A percentile compares a stretch with the other conserved stretches of the same genome.
Conservation (phyloP, 805 yeast genomes). For the Nakazawaea populi region DNA sequence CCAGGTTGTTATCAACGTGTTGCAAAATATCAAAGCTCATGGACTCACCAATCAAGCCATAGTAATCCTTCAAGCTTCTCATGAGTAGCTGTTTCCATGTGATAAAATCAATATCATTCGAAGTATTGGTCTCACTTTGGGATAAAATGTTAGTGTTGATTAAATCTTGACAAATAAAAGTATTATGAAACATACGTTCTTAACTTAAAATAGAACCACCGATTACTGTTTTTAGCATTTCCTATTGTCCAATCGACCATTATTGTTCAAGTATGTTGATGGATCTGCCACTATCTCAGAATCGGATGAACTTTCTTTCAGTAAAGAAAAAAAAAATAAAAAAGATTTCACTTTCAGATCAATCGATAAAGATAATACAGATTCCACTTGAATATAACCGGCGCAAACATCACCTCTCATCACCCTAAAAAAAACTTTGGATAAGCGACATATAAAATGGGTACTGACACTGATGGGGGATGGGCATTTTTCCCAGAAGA, state of each 20-base stretch:
- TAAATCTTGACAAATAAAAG: neutral
- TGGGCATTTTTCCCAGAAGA: conserved; percentile 9
- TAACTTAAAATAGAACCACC: conserved; percentile 16
- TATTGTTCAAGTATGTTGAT: too few species aligned
- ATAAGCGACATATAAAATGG: neutral
- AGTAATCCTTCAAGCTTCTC: conserved; percentile 13
- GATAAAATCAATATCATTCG: conserved; percentile 10
- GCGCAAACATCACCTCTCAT: too few species aligned
- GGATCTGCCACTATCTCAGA: too few species aligned
- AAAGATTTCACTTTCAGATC: too few species aligned
- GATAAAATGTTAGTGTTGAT: conserved; percentile 8
- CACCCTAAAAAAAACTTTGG: too few species aligned
- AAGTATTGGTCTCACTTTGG: conserved; percentile 10
- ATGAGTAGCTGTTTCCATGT: conserved; percentile 18
- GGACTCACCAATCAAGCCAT: conserved; percentile 19
- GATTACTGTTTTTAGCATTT: neutral
- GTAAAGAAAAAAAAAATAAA: too few species aligned
- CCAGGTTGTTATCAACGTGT: neutral
- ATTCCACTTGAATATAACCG: too few species aligned
- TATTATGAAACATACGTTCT: conserved; percentile 13
- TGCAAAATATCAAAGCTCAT: conserved; percentile 16
- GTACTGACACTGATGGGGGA: neutral
- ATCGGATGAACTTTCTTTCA: too few species aligned
- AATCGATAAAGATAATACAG: too few species aligned
- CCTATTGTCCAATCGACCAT: conserved; percentile 2